phyloP scores from a whole-genome alignment of 1,284 basidiomycete genomes.

The Mycena sp. region DNA sequence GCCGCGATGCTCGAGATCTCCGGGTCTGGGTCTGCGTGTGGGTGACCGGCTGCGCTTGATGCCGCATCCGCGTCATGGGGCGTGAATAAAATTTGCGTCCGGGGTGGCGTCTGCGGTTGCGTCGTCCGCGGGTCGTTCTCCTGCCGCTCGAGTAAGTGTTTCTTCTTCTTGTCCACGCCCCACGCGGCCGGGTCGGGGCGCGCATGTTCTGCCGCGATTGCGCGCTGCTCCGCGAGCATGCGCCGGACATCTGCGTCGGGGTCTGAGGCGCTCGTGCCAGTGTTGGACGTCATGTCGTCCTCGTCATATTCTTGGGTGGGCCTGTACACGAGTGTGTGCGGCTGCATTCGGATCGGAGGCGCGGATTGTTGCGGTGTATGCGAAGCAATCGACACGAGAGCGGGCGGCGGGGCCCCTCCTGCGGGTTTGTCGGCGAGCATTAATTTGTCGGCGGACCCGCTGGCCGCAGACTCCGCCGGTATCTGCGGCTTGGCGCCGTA shows the following conservation, averaged over 20 bases:
- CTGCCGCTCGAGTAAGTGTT: not conserved
- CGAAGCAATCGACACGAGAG: not conserved
- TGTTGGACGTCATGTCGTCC: not conserved
- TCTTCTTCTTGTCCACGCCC: constrained; percentile 1
- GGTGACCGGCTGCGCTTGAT: not conserved
- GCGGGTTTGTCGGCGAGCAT: not conserved
- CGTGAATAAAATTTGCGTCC: too few species aligned
- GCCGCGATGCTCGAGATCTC: constrained; percentile 14
- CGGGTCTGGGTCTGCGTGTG: not conserved
- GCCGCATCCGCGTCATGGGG: too few species aligned
- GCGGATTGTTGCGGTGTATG: constrained; percentile 6
- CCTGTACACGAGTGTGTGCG: not conserved
- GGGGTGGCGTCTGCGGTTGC: too few species aligned
- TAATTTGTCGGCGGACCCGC: not conserved
- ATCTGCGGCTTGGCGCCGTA: not conserved
- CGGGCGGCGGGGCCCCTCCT: not conserved
- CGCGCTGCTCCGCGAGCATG: constrained; percentile 21
- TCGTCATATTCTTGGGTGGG: not conserved
- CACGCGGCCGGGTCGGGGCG: not conserved
- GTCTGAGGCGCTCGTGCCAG: not conserved
- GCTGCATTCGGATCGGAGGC: not conserved
- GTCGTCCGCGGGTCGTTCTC: too few species aligned
- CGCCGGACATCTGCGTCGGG: not conserved
- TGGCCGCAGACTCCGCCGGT: not conserved
- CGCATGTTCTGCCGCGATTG: constrained; percentile 15